phyloP scores from a whole-genome alignment of 345 rosid species.

The Eucalyptus marginata region DNA sequence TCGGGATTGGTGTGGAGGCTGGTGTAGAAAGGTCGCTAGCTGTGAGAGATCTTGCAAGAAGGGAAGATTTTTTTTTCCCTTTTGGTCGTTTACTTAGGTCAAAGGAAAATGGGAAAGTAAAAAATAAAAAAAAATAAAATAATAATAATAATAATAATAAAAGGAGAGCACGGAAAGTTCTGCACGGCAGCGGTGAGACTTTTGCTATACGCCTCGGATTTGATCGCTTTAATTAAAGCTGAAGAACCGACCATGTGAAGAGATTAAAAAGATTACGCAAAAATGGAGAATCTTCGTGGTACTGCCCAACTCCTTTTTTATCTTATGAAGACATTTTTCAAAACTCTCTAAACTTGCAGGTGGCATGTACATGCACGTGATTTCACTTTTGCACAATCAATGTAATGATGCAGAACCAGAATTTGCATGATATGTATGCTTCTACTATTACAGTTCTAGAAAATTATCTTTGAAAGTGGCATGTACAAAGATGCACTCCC shows the following conservation, averaged over 20 bases:
- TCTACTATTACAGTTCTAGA: neutral
- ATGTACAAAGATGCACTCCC: neutral
- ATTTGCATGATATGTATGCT: neutral
- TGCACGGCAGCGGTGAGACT: neutral
- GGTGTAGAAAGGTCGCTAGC: neutral
- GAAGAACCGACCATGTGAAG: neutral
- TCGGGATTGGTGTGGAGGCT: neutral
- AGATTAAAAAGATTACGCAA: neutral
- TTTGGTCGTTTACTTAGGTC: neutral
- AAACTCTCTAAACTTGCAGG: neutral
- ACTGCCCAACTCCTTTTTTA: neutral
- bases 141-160: neutral
- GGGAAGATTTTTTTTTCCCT: neutral
- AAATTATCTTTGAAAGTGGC: neutral
- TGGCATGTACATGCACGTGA: neutral
- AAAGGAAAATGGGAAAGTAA: neutral
- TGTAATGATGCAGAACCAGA: neutral
- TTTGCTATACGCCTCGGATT: neutral
- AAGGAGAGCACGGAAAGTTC: neutral
- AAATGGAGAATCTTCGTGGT: neutral
- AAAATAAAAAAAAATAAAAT: no score
- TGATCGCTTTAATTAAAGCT: neutral
- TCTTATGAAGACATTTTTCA: neutral
- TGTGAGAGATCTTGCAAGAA: neutral
- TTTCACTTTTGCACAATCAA: neutral